Percentiles rank a stretch among this genome's conserved stretches.
phyloP scores from a whole-genome alignment of 805 yeast species.

The Wickerhamiella bombiphila region DNA sequence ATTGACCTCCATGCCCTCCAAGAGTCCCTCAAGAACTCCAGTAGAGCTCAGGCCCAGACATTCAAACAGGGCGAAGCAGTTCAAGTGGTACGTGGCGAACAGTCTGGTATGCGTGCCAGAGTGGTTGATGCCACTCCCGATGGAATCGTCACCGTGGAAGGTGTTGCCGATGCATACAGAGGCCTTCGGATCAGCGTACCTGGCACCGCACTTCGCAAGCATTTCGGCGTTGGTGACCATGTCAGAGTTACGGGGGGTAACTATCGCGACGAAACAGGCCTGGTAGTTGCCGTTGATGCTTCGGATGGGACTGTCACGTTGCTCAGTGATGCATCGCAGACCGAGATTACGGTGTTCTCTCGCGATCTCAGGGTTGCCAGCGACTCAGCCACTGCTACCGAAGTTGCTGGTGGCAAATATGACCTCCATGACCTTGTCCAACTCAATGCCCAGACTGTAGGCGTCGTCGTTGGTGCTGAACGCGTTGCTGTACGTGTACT shows the following conservation, averaged over 20 bases:
- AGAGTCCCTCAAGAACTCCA: constrained; percentile 53
- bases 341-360: constrained; percentile 85
- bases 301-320: constrained; percentile 72
- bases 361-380: constrained; percentile 81
- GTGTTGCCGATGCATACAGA: constrained; percentile 34
- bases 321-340: constrained; percentile 74
- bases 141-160: constrained; percentile 41
- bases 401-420: constrained; percentile 60
- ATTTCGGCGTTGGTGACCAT: constrained; percentile 84
- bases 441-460: constrained; percentile 71
- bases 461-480: constrained; percentile 80
- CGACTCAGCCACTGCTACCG: constrained; percentile 48
- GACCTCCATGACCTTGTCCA: constrained; percentile 84
- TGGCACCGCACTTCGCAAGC: constrained; percentile 63
- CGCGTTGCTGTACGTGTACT: constrained; percentile 71
- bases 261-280: constrained; percentile 86
- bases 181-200: constrained; percentile 67
- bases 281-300: constrained; percentile 58
- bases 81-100: constrained; percentile 86
- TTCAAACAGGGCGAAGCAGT: constrained; percentile 93
- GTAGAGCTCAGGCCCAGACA: constrained; percentile 34
- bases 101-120: constrained; percentile 71
- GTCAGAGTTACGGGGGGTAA: constrained; percentile 86
- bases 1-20: constrained; percentile 79
- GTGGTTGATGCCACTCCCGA: constrained; percentile 49